A percentile compares a stretch with the other conserved stretches of the same genome.
phyloP scores from a whole-genome alignment of 2,329 filamentous ascomycete species.

The Domatiomyces globalis region DNA sequence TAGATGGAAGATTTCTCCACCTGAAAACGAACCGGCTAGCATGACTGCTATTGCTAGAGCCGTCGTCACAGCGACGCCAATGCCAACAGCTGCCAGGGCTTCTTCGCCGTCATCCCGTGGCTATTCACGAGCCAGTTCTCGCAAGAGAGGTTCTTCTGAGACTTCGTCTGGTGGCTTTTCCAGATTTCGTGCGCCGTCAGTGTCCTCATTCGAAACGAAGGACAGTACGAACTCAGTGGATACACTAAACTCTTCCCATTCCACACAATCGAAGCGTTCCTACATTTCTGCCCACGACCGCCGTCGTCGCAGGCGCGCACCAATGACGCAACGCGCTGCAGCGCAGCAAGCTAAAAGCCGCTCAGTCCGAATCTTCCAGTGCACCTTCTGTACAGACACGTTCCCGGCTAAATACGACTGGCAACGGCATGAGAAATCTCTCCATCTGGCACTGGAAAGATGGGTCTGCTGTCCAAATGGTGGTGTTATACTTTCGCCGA shows the following conservation, averaged over 20 bases:
- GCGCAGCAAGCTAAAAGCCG: constrained; percentile 29
- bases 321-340: constrained; percentile 28
- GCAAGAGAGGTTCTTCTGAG: constrained; percentile 9
- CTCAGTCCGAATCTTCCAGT: constrained; percentile 39
- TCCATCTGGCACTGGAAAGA: constrained; percentile 42
- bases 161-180: constrained; percentile 28
- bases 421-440: constrained; percentile 45
- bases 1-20: constrained; percentile 55
- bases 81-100: constrained; percentile 18
- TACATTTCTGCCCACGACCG: constrained; percentile 46
- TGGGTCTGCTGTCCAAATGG: constrained; percentile 49
- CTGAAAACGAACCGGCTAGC: constrained; percentile 54
- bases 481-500: constrained; percentile 31
- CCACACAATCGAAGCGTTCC: constrained; percentile 42
- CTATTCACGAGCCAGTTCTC: background rate
- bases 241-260: constrained; percentile 43
- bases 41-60: constrained; percentile 51
- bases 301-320: constrained; percentile 39
- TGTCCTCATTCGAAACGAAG: constrained; percentile 41
- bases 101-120: background rate
- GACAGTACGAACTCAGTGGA: constrained; percentile 41
- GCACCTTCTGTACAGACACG: constrained; percentile 44
- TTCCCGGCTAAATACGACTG: constrained; percentile 46
- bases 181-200: constrained; percentile 37
- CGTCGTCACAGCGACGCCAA: constrained; percentile 29